Percentiles rank a stretch among this genome's conserved stretches.
Evolutionary conservation across 2,329 filamentous ascomycete species (phyloP).

Genomic region (Pseudopyricularia cyperi): DNA sequence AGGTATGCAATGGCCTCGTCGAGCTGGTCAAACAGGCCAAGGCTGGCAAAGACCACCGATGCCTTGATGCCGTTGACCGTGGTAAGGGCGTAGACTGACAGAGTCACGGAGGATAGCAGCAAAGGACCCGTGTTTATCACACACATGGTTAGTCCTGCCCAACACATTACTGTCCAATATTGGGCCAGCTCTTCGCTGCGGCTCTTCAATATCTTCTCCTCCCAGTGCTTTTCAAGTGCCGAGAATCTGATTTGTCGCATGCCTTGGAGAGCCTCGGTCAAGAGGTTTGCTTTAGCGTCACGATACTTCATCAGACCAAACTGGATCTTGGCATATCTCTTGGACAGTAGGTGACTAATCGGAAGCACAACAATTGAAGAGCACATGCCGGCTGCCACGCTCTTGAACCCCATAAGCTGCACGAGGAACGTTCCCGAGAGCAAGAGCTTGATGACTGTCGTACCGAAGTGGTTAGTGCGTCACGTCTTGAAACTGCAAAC

Average conservation of each 20-base stretch:
- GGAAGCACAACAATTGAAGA: slow-evolving; percentile 15
- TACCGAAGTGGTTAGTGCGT: neutral
- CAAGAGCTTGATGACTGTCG: slow-evolving; percentile 16
- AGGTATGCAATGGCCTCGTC: slow-evolving; percentile 18
- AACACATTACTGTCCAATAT: slow-evolving; percentile 17
- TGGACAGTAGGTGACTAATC: slow-evolving; percentile 15
- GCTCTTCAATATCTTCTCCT: slow-evolving; percentile 18
- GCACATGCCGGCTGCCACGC: slow-evolving; percentile 16
- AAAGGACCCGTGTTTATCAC: slow-evolving; percentile 18
- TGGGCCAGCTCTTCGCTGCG: slow-evolving; percentile 20
- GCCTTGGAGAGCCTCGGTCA: slow-evolving; percentile 21
- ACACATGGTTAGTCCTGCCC: slow-evolving; percentile 16
- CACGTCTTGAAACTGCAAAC: neutral
- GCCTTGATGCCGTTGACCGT: slow-evolving; percentile 17
- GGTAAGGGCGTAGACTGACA: slow-evolving; percentile 18
- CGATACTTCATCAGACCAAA: slow-evolving; percentile 21
- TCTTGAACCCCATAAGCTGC: slow-evolving; percentile 17
- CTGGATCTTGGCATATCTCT: slow-evolving; percentile 16
- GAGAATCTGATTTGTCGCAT: slow-evolving; percentile 25
- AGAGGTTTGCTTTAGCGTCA: slow-evolving; percentile 19
- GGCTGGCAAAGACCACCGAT: slow-evolving; percentile 21
- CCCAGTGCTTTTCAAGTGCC: slow-evolving; percentile 20
- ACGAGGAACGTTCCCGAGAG: slow-evolving; percentile 17
- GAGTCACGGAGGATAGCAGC: slow-evolving; percentile 18
- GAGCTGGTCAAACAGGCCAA: slow-evolving; percentile 21